phyloP scores from a whole-genome alignment of 306 rosid species.

The Ormosia emarginata region DNA sequence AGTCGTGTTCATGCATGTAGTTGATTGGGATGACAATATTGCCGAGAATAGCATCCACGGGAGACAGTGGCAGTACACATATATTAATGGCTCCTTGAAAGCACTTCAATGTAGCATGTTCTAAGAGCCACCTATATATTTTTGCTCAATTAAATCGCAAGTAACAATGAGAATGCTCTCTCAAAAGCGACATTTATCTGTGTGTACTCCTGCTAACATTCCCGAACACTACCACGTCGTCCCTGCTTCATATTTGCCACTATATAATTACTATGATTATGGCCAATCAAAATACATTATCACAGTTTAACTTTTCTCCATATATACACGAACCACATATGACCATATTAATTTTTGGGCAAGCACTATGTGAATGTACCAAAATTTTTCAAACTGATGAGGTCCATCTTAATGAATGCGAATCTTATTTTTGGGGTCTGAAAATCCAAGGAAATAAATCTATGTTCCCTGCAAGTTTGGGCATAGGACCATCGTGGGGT shows the following conservation, averaged over 20 bases:
- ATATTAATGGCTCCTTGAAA: slow-evolving; percentile 14
- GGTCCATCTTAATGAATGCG: slow-evolving; percentile 31
- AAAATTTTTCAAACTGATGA: not conserved
- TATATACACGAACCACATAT: not conserved
- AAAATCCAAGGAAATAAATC: slow-evolving; percentile 27
- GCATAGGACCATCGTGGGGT: slow-evolving; percentile 29
- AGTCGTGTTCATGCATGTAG: not conserved
- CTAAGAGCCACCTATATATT: not conserved
- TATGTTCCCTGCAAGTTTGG: slow-evolving; percentile 13
- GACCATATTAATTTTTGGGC: slow-evolving; percentile 25
- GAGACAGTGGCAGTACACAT: slow-evolving; percentile 23
- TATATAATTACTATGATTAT: not conserved
- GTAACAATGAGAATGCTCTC: slow-evolving; percentile 11
- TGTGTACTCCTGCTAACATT: slow-evolving; percentile 12
- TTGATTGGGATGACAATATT: slow-evolving; percentile 13
- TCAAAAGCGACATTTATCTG: slow-evolving; percentile 6
- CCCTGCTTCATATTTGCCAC: not conserved
- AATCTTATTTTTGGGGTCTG: slow-evolving; percentile 26
- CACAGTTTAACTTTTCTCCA: not conserved
- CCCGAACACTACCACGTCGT: not conserved
- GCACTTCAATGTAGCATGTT: not conserved
- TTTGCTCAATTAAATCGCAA: slow-evolving; percentile 11
- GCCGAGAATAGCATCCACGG: slow-evolving; percentile 1
- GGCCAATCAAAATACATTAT: not conserved
- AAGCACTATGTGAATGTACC: slow-evolving; percentile 28